These are phyloP conservation scores for Termitomyces sp. DNA, from an alignment of 768 basidiomycete species.

Conservation along the genomic window DNA sequence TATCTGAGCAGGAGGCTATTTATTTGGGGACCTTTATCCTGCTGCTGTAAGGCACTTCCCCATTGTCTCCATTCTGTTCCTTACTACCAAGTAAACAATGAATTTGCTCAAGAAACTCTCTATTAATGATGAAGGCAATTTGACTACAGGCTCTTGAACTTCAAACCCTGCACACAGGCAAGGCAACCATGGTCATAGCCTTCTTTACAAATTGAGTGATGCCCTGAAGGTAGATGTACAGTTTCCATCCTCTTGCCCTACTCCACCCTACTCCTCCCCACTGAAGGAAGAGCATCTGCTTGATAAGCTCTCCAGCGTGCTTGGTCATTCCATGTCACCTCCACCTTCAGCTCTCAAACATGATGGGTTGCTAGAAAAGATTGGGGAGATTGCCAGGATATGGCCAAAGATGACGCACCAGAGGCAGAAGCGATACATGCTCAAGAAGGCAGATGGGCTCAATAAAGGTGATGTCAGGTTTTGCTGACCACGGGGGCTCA, in stretches of 20 bases:
- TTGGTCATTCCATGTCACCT: conserved; percentile 3
- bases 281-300: conserved; percentile 3
- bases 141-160: neutral
- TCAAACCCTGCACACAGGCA: neutral
- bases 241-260: neutral
- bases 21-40: neutral
- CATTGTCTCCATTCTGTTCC: neutral
- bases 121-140: neutral
- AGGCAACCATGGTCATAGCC: neutral
- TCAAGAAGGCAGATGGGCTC: conserved; percentile 16
- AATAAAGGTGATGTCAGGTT: too few species aligned
- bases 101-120: conserved; percentile 13
- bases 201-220: conserved; percentile 4
- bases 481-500: too few species aligned
- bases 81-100: neutral
- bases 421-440: conserved; percentile 10
- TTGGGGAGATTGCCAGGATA: conserved; percentile 8
- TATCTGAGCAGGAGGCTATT: neutral
- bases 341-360: conserved; percentile 4
- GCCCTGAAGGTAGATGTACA: neutral
- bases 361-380: conserved; percentile 10
- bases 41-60: neutral
- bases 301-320: conserved; percentile 5
- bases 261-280: too few species aligned
- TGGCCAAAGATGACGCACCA: conserved; percentile 7